Evolutionary conservation across 148 eudicot genomes (phyloP).

Genomic region (Euryodendron excelsum): DNA sequence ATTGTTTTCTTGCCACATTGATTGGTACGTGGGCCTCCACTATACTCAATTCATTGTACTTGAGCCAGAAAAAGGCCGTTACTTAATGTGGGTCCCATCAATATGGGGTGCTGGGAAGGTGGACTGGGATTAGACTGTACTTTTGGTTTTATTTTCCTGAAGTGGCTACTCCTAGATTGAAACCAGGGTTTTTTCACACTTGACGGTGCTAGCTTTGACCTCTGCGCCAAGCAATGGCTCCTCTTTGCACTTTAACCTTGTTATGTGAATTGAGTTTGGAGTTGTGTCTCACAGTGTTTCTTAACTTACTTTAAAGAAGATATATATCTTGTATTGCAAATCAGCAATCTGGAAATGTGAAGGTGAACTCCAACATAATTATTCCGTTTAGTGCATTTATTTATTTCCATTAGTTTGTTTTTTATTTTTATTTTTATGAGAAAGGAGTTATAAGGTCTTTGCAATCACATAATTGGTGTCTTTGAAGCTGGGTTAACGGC

Average conservation of each 20-base stretch:
- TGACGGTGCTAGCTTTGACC: background rate
- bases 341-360: background rate
- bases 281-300: background rate
- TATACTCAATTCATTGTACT: too few species aligned
- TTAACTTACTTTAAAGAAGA: background rate
- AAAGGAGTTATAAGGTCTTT: background rate
- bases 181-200: background rate
- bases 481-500: too few species aligned
- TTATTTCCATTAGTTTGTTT: background rate
- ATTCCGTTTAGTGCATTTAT: background rate
- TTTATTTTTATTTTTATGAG: background rate
- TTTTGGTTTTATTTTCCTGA: background rate
- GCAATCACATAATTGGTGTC: too few species aligned
- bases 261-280: background rate
- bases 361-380: background rate
- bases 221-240: background rate
- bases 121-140: too few species aligned
- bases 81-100: too few species aligned
- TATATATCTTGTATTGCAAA: background rate
- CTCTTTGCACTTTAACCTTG: background rate
- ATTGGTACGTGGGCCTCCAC: too few species aligned
- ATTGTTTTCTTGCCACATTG: background rate
- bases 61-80: too few species aligned
- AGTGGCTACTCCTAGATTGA: background rate
- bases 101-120: too few species aligned